These are phyloP conservation scores for Flaveria bidentis DNA, from an alignment of 129 eudicot genomes.

Conservation along the genomic window DNA sequence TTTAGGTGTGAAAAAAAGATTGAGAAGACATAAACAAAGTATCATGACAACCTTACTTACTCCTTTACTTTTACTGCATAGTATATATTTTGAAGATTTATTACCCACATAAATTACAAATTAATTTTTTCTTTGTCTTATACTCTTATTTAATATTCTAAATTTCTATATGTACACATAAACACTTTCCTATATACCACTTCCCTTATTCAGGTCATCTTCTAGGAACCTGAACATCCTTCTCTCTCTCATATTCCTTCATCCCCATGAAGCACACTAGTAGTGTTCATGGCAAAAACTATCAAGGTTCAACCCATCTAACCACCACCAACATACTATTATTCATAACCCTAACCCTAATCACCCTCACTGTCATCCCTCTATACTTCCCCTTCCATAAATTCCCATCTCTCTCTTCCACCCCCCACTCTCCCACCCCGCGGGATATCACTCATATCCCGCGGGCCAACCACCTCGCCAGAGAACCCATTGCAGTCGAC, in stretches of 20 bases:
- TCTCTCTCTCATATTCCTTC: slow-evolving; percentile 19
- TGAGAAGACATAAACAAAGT: too few species aligned
- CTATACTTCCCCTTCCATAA: slow-evolving; percentile 37
- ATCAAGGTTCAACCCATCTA: slow-evolving; percentile 19
- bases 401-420: slow-evolving; percentile 22
- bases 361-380: slow-evolving; percentile 39
- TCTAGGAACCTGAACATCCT: slow-evolving; percentile 9
- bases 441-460: background rate
- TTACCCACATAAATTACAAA: too few species aligned
- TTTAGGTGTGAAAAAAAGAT: too few species aligned
- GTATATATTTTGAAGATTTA: too few species aligned
- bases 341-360: slow-evolving; percentile 37
- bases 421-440: slow-evolving; percentile 11
- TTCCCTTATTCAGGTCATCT: background rate
- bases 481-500: slow-evolving; percentile 22
- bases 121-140: too few species aligned
- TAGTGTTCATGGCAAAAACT: slow-evolving; percentile 33
- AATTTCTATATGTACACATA: background rate
- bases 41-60: too few species aligned
- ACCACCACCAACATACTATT: slow-evolving; percentile 30
- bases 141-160: background rate
- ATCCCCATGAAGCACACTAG: slow-evolving; percentile 30
- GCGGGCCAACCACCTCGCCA: slow-evolving; percentile 7
- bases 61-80: too few species aligned
- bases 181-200: slow-evolving; percentile 12